These are phyloP conservation scores for Aphanomyces astaci DNA, from an alignment of 352 stramenopile genomes.

Conservation along the genomic window DNA sequence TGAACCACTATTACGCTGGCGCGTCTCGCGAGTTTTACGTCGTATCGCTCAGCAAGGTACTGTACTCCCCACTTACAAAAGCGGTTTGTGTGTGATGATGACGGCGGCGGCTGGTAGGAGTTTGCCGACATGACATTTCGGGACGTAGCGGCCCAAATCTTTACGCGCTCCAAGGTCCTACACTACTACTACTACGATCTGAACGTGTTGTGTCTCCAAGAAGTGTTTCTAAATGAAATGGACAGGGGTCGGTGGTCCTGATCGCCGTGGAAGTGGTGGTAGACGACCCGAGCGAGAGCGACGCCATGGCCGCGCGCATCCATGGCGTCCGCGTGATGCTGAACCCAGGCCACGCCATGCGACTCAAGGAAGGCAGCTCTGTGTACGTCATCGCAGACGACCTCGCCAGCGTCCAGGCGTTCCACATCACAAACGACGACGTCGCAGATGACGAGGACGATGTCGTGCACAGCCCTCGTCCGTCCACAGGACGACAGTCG, in stretches of 20 bases:
- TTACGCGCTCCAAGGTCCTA: conserved; percentile 31
- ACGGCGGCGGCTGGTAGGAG: too few species aligned
- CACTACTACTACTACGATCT: too few species aligned
- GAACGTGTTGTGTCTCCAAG: too few species aligned
- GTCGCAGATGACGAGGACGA: background rate
- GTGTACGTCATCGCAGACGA: conserved; percentile 84
- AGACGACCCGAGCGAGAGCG: conserved; percentile 31
- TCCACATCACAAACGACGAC: conserved; percentile 15
- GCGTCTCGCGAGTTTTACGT: conserved; percentile 81
- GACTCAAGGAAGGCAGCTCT: conserved; percentile 70
- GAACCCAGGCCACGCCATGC: conserved; percentile 62
- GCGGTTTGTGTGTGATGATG: too few species aligned
- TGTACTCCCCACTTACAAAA: background rate
- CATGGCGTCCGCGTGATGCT: conserved; percentile 63
- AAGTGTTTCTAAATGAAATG: background rate
- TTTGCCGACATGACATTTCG: conserved; percentile 67
- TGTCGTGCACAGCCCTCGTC: background rate
- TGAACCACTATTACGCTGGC: conserved; percentile 52
- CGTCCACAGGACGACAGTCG: background rate
- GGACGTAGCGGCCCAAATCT: conserved; percentile 46
- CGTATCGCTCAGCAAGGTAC: conserved; percentile 64
- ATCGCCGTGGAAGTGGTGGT: conserved; percentile 75
- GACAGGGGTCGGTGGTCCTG: conserved; percentile 60
- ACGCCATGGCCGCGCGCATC: conserved; percentile 32
- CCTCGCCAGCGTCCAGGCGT: conserved; percentile 51